Conservation (phyloP, 305 asterid genomes). For the Fraxinus paxiana region DNA sequence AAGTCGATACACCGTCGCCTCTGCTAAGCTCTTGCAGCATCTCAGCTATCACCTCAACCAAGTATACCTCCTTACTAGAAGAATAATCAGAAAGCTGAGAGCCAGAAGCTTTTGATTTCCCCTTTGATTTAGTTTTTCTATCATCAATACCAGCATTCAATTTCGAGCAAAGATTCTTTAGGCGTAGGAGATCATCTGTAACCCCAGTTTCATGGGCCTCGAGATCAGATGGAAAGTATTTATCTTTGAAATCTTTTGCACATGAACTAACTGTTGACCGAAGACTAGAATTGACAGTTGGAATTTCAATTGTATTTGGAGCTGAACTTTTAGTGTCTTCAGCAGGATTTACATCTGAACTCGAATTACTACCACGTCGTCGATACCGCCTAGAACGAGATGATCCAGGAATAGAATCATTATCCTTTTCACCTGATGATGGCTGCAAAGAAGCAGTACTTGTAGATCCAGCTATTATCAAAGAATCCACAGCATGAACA, state of each 20-base stretch:
- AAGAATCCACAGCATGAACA: conserved; percentile 87
- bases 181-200: conserved; percentile 77
- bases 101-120: conserved; percentile 72
- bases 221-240: conserved; percentile 70
- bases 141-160: conserved; percentile 58
- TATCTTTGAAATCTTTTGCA: conserved; percentile 86
- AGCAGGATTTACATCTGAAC: conserved; percentile 51
- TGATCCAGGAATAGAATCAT: conserved; percentile 73
- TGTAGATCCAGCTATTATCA: conserved; percentile 53
- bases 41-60: conserved; percentile 67
- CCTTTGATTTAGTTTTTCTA: conserved; percentile 63
- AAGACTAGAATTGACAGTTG: conserved; percentile 52
- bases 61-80: conserved; percentile 54
- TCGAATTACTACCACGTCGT: conserved; percentile 56
- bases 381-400: conserved; percentile 83
- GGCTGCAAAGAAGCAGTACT: conserved; percentile 44
- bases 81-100: conserved; percentile 49
- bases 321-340: conserved; percentile 63
- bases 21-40: conserved; percentile 80
- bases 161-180: conserved; percentile 79
- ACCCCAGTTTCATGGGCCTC: conserved; percentile 62
- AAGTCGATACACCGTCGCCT: conserved; percentile 93
- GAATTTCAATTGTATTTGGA: conserved; percentile 51
- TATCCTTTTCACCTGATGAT: conserved; percentile 61
- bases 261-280: conserved; percentile 70